Conservation (phyloP, 176 grass and related monocot species). For the Typha latifolia region DNA sequence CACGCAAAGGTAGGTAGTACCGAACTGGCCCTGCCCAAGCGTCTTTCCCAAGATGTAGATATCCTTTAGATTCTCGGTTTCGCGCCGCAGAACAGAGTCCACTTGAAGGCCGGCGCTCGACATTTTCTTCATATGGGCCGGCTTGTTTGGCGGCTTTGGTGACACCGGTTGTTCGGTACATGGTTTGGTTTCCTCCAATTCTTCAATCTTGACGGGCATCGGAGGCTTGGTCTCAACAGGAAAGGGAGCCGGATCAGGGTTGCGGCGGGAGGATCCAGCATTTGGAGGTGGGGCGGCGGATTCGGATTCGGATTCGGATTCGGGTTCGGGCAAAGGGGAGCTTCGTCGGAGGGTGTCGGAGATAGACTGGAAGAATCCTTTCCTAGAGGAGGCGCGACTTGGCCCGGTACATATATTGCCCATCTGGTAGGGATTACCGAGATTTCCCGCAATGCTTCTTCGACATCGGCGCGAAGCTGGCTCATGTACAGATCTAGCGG, state of each 20-base stretch:
- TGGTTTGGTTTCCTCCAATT: not conserved
- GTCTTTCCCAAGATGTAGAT: constrained; percentile 11
- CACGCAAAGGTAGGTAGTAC: constrained; percentile 13
- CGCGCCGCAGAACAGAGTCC: constrained; percentile 4
- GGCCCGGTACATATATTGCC: too few species aligned
- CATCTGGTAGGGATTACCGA: too few species aligned
- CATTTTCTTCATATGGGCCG: not conserved
- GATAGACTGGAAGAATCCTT: not conserved
- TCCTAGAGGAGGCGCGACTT: too few species aligned
- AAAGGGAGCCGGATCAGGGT: not conserved
- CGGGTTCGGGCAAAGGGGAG: not conserved
- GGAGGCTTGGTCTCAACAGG: not conserved
- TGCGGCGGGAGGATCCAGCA: not conserved
- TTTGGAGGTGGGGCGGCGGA: not conserved
- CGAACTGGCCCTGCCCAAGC: constrained; percentile 23
- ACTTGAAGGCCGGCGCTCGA: constrained; percentile 15
- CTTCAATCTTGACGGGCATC: not conserved
- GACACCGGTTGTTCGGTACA: not conserved
- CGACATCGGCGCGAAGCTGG: too few species aligned
- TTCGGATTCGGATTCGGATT: too few species aligned
- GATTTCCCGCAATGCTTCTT: not conserved
- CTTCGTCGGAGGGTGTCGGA: not conserved
- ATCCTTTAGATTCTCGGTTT: constrained; percentile 19
- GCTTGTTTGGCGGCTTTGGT: not conserved
- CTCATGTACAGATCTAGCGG: too few species aligned